Evolutionary conservation across 306 rosid genomes (phyloP).

Genomic region (Lathyrus aphaca): DNA sequence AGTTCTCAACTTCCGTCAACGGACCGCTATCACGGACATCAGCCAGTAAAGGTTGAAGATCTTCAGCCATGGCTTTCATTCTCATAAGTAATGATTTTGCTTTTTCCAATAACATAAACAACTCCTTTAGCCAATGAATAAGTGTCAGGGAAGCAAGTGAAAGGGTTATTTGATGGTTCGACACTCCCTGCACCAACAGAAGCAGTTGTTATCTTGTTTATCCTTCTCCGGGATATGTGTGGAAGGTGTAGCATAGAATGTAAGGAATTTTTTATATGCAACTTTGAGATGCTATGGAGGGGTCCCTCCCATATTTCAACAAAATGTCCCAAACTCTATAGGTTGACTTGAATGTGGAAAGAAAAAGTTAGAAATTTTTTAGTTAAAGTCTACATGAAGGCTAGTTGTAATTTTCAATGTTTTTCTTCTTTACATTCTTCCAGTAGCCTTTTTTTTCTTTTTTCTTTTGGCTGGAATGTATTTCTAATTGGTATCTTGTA

Average conservation of each 20-base stretch:
- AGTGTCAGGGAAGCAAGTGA: slow-evolving; percentile 48
- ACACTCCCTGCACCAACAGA: slow-evolving; percentile 59
- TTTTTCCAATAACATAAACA: slow-evolving; percentile 74
- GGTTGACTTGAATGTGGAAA: no score
- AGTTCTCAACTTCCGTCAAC: slow-evolving; percentile 74
- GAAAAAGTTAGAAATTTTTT: no score
- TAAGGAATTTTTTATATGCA: slow-evolving; percentile 22
- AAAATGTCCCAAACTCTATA: slow-evolving; percentile 10
- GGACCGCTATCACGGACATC: slow-evolving; percentile 82
- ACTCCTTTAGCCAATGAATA: slow-evolving; percentile 76
- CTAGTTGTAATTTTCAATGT: no score
- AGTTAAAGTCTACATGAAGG: no score
- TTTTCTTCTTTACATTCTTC: no score
- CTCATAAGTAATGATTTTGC: slow-evolving; percentile 80
- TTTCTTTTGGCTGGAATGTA: no score
- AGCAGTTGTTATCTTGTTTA: slow-evolving; percentile 53
- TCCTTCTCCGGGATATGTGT: slow-evolving; percentile 10
- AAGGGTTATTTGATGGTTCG: slow-evolving; percentile 58
- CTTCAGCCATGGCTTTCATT: slow-evolving; percentile 97
- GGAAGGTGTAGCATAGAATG: no score
- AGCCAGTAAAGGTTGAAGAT: slow-evolving; percentile 86
- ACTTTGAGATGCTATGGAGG: slow-evolving; percentile 49
- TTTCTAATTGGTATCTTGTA: no score
- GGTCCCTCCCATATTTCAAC: slow-evolving; percentile 62
- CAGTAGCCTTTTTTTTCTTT: no score